Evolutionary conservation across 2,329 filamentous ascomycete species (phyloP), one percentile per base, ranked within the genome.

Genomic region (Dactylellina drechsleri): DNA sequence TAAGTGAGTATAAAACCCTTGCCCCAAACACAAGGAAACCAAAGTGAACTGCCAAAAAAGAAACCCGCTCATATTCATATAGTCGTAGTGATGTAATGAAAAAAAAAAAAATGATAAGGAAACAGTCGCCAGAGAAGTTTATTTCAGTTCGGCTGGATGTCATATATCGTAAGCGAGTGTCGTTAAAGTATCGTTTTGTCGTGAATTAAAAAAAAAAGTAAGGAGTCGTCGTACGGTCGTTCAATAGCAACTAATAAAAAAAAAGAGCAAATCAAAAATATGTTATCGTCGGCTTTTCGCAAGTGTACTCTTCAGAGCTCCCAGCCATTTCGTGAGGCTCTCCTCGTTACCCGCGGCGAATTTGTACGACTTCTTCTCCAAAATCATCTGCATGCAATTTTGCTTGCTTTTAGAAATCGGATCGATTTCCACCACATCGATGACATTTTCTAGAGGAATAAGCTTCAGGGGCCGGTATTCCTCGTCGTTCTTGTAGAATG

Each of bases 361-460:
- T 31, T 90, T 87, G 79, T 90, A 92, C 66, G 87, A 91, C 83
- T 92, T 95, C 80, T 98, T 94, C 79, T 97, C 94, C 41, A 91
- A 92, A 80, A 99, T 97, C 79, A 98, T 87, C 82, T 98, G 94
- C 81, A 98, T 86, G 82, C 95, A 98, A 80, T 91, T 89, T 54
- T 86, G 87, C 84, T 97, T 97, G 78, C 89, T 95, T 80, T 87
- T 90, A 79, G 91, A 94, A 77, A 96, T 84, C 0, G 93, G 90
- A 78, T 98, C 92, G 65, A 97, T 92, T 80, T 98, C 95, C 20
- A 97, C 93, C 0, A 92, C 93, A 78, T 96, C 92, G 79, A 98
- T 90, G 62, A 99, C 89, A 65, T 86, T 88, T 7, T 88, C 85
- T 79, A 98, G 88, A 2, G 91, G 88, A 40, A 97, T 84, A 78